A percentile compares a stretch with the other conserved stretches of the same genome.
phyloP scores from a whole-genome alignment of 129 eudicot genomes.

The Centrapalus pauciflorus region DNA sequence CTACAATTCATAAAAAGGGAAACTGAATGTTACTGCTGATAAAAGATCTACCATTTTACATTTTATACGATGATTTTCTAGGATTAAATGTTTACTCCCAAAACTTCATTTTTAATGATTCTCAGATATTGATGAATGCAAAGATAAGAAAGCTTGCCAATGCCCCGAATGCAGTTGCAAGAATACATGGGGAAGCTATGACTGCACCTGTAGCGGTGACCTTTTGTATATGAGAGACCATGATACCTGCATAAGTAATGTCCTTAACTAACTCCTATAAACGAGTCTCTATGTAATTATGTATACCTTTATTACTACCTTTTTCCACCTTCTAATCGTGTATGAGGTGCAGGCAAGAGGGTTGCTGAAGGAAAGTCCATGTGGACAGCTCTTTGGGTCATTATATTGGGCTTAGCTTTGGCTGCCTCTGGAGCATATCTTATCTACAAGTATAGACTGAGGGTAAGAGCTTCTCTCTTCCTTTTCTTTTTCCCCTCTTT shows the following conservation, averaged over 20 bases:
- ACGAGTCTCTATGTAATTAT: constrained; percentile 1
- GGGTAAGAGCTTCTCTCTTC: constrained; percentile 46
- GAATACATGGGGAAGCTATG: constrained; percentile 97
- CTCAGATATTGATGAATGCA: constrained; percentile 89
- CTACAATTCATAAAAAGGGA: too few relatives aligned
- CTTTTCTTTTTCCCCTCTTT: background rate
- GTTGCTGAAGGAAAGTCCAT: constrained; percentile 48
- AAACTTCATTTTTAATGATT: background rate
- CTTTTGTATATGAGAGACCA: constrained; percentile 86
- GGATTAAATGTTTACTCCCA: background rate
- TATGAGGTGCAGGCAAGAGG: constrained; percentile 54
- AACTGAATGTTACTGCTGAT: too few relatives aligned
- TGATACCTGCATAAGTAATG: constrained; percentile 90
- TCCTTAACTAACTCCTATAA: background rate
- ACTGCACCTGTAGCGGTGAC: constrained; percentile 70
- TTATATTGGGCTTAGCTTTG: constrained; percentile 55
- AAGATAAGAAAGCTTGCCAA: constrained; percentile 85
- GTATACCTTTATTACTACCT: background rate
- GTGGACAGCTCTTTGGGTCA: constrained; percentile 79
- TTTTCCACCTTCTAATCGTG: constrained; percentile 8
- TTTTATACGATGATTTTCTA: background rate
- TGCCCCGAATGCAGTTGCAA: constrained; percentile 95
- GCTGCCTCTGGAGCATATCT: constrained; percentile 69
- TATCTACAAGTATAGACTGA: constrained; percentile 69
- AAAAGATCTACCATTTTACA: too few relatives aligned